A percentile compares a stretch with the other conserved stretches of the same genome.
These are phyloP conservation scores for Herpotrichia juniperi DNA, from an alignment of 2,329 filamentous ascomycete genomes.

Conservation along the genomic window DNA sequence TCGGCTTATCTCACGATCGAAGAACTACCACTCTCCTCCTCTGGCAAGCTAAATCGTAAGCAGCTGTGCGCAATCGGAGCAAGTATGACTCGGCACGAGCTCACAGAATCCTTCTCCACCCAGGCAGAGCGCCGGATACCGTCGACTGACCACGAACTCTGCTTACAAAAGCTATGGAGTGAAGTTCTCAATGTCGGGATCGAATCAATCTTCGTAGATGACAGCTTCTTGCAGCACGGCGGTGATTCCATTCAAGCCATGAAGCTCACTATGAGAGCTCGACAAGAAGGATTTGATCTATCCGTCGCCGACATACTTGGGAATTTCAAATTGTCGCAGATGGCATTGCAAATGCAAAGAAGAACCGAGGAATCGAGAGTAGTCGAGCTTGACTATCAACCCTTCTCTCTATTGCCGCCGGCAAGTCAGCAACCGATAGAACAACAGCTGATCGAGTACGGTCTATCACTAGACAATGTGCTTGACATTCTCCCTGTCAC, in stretches of 20 bases:
- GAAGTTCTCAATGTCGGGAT: neutral
- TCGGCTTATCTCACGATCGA: conserved; percentile 14
- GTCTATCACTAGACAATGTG: conserved; percentile 7
- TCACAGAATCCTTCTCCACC: neutral
- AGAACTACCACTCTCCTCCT: conserved; percentile 12
- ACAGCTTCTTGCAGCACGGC: conserved; percentile 7
- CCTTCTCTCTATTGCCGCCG: conserved; percentile 2
- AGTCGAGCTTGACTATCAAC: conserved; percentile 5
- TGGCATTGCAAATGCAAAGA: conserved; percentile 7
- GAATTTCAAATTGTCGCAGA: conserved; percentile 7
- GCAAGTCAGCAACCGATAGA: conserved; percentile 5
- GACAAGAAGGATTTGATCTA: conserved; percentile 4
- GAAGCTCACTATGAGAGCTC: conserved; percentile 4
- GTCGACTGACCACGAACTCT: neutral
- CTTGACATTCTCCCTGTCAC: conserved; percentile 6
- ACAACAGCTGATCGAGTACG: conserved; percentile 6
- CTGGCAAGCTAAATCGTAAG: conserved; percentile 7
- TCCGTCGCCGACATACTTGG: conserved; percentile 4
- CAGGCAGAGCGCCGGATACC: neutral
- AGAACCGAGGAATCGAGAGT: conserved; percentile 6
- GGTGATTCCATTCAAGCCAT: conserved; percentile 10
- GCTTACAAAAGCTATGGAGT: neutral
- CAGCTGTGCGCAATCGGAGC: neutral
- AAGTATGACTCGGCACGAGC: neutral
- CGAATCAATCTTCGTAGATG: conserved; percentile 5